Base-by-base conservation (phyloP, 2,329 filamentous ascomycete species). In the Phaeomoniella chlamydospora region DNA sequence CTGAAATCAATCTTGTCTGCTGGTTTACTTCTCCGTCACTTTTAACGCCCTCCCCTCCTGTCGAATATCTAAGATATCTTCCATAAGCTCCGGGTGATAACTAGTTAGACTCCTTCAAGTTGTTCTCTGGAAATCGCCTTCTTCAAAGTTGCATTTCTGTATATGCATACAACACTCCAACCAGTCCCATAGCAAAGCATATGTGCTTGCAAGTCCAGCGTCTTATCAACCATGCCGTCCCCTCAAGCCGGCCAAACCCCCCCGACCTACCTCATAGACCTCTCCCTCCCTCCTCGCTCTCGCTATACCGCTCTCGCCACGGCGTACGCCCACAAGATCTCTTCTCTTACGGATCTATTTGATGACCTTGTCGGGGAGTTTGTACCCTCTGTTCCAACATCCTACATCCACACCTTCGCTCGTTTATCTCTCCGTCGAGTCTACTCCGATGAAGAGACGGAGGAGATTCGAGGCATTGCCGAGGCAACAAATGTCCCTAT, bases 391-490 rank as follows among this genome's bases (percentile, higher is more conserved):
- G 42, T 48, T 5, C 49, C 49, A 9, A 31, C 53, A 4, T 42
- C 44, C 16, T 43, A 47, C 33, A 43, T 59, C 15, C 49, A 56
- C 33, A 40, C 49, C 10, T 18, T 70, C 1, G 63, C 70, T 0
- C 56, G 56, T 1, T n/a, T 67, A 0, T 48, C 66, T 9, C 48
- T 80, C 9, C 60, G 65, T 3, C 56, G 64, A 2, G 52, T 80
- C 0, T 58, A 70, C 47, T 62, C 59, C 13, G 37, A 51, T 0
- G 73, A 79, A 44, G 72, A 80, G 49, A 75, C 67, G 0, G 60
- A 67, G 31, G 76, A 80, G 49, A 52, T 81, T n/a, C 54, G 50
- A 3, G 75, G 75, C 0, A 74, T 80, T 22, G 61, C 65, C 16
- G 49, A 56, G 16, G 59, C 53, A 2, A 64, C 63, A 0, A 65